phyloP scores from a whole-genome alignment of 495 filamentous ascomycete species.

The Xylaria sp. region DNA sequence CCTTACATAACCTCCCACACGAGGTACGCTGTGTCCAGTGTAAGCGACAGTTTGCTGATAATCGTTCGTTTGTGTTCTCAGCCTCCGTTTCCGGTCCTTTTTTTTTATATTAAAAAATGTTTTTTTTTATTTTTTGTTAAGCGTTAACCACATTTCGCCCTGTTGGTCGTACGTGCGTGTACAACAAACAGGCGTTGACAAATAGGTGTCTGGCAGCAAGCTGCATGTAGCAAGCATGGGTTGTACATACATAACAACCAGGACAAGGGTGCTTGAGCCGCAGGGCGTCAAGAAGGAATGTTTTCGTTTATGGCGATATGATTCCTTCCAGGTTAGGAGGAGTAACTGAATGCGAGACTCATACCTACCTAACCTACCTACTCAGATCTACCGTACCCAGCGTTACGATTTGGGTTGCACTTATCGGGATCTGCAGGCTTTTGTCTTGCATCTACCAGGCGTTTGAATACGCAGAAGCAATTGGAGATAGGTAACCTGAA shows the following conservation, averaged over 20 bases:
- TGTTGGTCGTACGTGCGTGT: conserved; percentile 8
- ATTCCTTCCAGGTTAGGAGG: background rate
- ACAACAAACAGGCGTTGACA: background rate
- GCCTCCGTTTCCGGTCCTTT: background rate
- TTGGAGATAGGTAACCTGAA: background rate
- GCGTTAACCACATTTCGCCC: background rate
- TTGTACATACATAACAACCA: background rate
- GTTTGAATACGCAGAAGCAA: background rate
- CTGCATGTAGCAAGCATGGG: background rate
- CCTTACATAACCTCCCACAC: background rate
- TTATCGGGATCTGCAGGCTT: conserved; percentile 6
- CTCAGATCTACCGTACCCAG: too few relatives aligned
- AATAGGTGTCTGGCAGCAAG: background rate
- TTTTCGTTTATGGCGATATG: conserved; percentile 7
- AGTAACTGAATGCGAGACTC: conserved; percentile 3
- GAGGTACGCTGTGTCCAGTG: background rate
- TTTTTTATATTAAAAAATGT: too few relatives aligned
- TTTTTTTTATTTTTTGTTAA: background rate
- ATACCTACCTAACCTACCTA: too few relatives aligned
- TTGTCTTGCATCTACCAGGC: background rate
- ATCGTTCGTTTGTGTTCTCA: background rate
- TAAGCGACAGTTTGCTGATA: background rate
- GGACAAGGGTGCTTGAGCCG: background rate
- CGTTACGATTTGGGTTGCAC: background rate
- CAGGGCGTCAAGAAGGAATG: background rate